These are phyloP conservation scores for Chlorella sorokiniana DNA, from an alignment of 139 green algal species.

Conservation along the genomic window DNA sequence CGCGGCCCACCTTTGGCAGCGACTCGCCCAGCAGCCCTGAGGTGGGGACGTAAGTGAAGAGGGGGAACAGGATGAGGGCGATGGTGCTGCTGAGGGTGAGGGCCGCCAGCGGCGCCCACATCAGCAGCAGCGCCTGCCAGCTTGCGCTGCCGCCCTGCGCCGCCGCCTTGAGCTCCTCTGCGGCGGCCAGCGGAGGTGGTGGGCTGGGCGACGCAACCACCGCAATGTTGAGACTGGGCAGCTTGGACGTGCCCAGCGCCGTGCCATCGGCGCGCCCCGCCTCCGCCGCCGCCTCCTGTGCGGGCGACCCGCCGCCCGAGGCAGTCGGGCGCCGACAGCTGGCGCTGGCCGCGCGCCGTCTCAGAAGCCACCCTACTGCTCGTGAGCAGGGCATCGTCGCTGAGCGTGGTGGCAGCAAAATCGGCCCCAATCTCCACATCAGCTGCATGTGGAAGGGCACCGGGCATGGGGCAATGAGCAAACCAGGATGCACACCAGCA, in stretches of 20 bases:
- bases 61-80: conserved; percentile 70
- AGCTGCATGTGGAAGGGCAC: neutral
- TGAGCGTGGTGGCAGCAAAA: no score
- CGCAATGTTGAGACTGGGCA: no score
- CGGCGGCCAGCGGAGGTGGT: no score
- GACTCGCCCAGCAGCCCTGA: conserved; percentile 61
- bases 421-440: neutral
- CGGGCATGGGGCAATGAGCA: neutral
- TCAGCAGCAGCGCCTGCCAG: conserved; percentile 30
- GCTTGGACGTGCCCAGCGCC: no score
- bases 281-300: no score
- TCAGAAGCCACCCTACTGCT: no score
- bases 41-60: conserved; percentile 76
- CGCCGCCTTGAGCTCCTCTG: neutral
- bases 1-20: conserved; percentile 57
- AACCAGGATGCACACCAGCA: neutral
- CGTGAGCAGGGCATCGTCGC: no score
- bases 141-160: neutral
- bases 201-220: neutral
- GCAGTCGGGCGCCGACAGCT: no score
- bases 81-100: conserved; percentile 56
- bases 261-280: no score
- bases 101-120: conserved; percentile 55
- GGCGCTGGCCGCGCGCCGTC: no score
- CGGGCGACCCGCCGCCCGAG: no score